Evolutionary conservation across 2,329 filamentous ascomycete genomes (phyloP), one percentile per base, ranked within the genome.

Genomic region (Blastomyces parvus): DNA sequence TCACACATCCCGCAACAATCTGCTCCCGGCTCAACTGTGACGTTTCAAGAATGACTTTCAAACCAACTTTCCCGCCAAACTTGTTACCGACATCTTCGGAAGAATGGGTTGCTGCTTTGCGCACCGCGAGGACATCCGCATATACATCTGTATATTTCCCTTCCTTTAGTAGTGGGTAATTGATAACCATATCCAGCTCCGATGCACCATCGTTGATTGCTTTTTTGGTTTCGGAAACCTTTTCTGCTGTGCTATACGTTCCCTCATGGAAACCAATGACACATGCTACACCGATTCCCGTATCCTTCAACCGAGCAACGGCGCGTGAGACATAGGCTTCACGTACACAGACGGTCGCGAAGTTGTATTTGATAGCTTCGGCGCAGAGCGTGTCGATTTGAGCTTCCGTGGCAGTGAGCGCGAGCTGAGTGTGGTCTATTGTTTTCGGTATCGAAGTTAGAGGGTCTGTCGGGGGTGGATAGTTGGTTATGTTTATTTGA

Each of bases 211-310:
- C 74, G 9, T 70, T 67, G 44, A 84, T 72, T 17, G 83, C 82
- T 13, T 74, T 73, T 33, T 74, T 74, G 0, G 82, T 79, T 73
- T 86, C 83, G 25, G 70, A 71, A n/a, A 81, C 73, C 69, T 85
- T 85, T 40, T 77, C 72, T 3, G 75, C 69, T 0, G 82, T 80
- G 58, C 79, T 74, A 65, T 84, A 75, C 0, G 81, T 84, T 14
- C 84, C 84, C 69, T 85, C 83, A 61, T 82, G 84, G 70, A 86
- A 86, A 27, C 82, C 83, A 11, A 86, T 77, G 6, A 86, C 84
- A 66, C 81, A 83, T 55, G 83, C 82, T 25, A 86, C 79, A 30
- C 76, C 75, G n/a, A 83, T 79, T 6, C 71, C 70, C 8, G 78
- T 77, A 59, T 77, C 77, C 27, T 71, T 67, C 44, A 86, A 77